Evolutionary conservation across 805 yeast species (phyloP).

Genomic region (Naumovozyma castellii): DNA sequence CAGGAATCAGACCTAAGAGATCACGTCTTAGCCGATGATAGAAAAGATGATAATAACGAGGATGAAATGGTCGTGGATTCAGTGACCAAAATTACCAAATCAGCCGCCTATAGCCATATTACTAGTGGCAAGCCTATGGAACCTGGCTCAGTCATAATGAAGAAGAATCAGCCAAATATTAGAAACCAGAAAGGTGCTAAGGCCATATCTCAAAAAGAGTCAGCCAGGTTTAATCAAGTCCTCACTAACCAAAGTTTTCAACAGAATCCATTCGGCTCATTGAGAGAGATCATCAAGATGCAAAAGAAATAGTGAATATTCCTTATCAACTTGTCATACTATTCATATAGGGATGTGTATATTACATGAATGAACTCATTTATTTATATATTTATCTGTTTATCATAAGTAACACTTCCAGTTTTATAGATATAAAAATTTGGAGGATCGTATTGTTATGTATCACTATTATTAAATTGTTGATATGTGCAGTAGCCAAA

Average conservation of each 20-base stretch:
- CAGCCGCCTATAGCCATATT: background rate
- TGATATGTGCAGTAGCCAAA: too few relatives aligned
- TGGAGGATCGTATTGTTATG: too few relatives aligned
- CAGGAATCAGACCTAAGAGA: constrained; percentile 23
- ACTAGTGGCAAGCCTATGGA: constrained; percentile 6
- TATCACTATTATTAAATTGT: too few relatives aligned
- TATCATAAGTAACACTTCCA: too few relatives aligned
- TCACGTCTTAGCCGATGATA: constrained; percentile 6
- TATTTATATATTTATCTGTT: too few relatives aligned
- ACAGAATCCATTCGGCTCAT: constrained; percentile 53
- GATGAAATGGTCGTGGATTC: constrained; percentile 5
- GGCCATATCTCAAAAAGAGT: constrained; percentile 48
- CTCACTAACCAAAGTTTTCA: constrained; percentile 47
- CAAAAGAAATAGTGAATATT: constrained; percentile 13
- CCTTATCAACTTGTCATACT: background rate
- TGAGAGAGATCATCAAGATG: constrained; percentile 47
- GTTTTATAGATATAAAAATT: too few relatives aligned
- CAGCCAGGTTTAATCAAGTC: constrained; percentile 47
- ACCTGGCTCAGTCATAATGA: constrained; percentile 16
- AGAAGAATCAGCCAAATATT: constrained; percentile 43
- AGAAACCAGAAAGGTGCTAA: constrained; percentile 45
- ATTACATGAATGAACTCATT: too few relatives aligned
- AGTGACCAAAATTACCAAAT: constrained; percentile 4
- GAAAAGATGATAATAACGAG: constrained; percentile 6
- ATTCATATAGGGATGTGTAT: too few relatives aligned